A percentile compares a stretch with the other conserved stretches of the same genome.
These are phyloP conservation scores for Phlyctochytrium arcticum DNA, from an alignment of 192 early-diverging fungal species.

Conservation along the genomic window DNA sequence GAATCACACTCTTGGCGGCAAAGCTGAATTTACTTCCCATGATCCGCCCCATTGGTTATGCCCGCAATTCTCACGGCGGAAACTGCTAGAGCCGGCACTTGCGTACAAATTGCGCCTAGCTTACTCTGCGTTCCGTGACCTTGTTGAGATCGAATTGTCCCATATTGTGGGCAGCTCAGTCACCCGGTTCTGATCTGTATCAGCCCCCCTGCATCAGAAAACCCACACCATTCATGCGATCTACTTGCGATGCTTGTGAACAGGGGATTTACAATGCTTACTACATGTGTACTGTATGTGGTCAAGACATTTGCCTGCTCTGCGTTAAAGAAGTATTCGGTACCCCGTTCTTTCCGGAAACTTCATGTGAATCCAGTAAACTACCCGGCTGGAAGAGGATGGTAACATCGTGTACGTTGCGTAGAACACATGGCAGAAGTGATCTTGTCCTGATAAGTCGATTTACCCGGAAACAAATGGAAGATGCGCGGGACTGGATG, in stretches of 20 bases:
- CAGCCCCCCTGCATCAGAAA: background rate
- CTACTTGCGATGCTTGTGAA: slow-evolving; percentile 15
- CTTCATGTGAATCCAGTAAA: background rate
- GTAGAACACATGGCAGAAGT: background rate
- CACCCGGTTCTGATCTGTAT: background rate
- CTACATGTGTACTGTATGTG: slow-evolving; percentile 15
- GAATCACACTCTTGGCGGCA: background rate
- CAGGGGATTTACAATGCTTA: slow-evolving; percentile 22
- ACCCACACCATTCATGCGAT: background rate
- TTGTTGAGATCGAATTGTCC: slow-evolving; percentile 1
- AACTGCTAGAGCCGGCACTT: background rate
- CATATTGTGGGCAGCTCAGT: background rate
- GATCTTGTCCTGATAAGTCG: background rate
- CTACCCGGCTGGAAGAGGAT: background rate
- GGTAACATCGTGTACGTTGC: background rate
- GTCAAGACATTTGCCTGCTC: slow-evolving; percentile 5
- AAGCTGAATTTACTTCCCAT: background rate
- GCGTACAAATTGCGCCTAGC: background rate
- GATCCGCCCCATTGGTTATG: background rate
- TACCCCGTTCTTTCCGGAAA: background rate
- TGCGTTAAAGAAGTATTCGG: slow-evolving; percentile 17
- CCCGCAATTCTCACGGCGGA: background rate
- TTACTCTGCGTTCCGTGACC: background rate
- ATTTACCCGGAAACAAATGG: slow-evolving; percentile 8
- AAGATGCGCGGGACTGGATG: slow-evolving; percentile 1